These are phyloP conservation scores for Emergomyces orientalis DNA, from an alignment of 2,329 filamentous ascomycete species.

Conservation along the genomic window DNA sequence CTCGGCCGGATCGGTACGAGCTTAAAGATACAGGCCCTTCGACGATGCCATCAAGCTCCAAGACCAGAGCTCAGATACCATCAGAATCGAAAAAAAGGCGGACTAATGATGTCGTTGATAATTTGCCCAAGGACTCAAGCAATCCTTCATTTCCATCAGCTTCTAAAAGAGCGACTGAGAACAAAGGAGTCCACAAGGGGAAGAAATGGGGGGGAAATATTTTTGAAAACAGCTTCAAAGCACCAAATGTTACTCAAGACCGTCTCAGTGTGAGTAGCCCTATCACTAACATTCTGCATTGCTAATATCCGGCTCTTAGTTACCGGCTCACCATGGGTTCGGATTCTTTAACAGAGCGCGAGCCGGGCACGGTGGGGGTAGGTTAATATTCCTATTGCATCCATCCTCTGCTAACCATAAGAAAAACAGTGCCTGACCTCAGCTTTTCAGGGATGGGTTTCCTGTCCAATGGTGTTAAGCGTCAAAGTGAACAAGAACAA, in stretches of 20 bases:
- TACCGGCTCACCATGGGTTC: neutral
- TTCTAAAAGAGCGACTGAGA: neutral
- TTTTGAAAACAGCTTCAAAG: conserved; percentile 48
- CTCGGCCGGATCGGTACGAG: conserved; percentile 49
- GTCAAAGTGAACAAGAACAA: neutral
- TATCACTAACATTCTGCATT: neutral
- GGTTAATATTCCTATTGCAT: too few relatives aligned
- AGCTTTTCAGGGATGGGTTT: conserved; percentile 22
- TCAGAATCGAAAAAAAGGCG: neutral
- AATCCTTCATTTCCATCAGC: neutral
- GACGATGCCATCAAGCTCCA: neutral
- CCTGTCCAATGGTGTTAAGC: conserved; percentile 10
- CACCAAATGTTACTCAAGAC: conserved; percentile 43
- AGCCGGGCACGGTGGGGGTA: neutral
- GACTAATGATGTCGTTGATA: neutral
- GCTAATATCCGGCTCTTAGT: neutral
- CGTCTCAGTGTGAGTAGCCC: conserved; percentile 43
- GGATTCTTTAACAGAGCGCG: neutral
- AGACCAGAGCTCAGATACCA: neutral
- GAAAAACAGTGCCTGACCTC: conserved; percentile 13
- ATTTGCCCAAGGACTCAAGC: neutral
- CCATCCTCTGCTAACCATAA: neutral
- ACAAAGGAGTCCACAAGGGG: conserved; percentile 16
- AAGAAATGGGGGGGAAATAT: conserved; percentile 25
- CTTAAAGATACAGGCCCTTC: conserved; percentile 22